Evolutionary conservation across 768 basidiomycete species (phyloP), one percentile per base, ranked within the genome.

Genomic region (Boletus patriciae): DNA sequence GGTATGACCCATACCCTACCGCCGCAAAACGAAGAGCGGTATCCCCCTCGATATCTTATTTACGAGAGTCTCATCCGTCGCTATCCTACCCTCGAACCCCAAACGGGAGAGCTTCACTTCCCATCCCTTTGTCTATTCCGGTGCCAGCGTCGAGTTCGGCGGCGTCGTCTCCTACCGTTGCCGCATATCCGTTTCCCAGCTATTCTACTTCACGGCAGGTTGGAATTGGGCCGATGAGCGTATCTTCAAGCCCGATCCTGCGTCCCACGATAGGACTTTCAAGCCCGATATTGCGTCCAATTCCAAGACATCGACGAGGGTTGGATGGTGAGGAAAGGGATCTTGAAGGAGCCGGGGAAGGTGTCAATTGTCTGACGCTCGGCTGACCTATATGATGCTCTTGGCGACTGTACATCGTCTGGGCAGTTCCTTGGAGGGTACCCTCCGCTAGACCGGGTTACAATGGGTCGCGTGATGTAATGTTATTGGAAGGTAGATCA

Each of bases 1-100:
- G 90, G 11, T 92, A 88, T 68, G 90, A 92, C 68, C 90, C 90
- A 47, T 92, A 92, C 72, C 86, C 87, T 33, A 84, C 81, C 43
- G 77, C 86, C 18, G 83, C 86, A 19, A 92, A 92, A 72, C 83
- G 90, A 41, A 84, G 90, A 40, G 90, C 90, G 12, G 90, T 92
- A 23, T 92, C 90, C 13, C 90, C 90, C 8, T 91, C 90, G 6
- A 70, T 91, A 57, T 82, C 84, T 12, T 80, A 82, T 67, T 76
- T 90, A 19, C 81, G 88, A 46, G 87, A 87, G 51, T 77, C 77
- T 21, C 84, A 84, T 67, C 68, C 79, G 4, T 75, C 76, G 5
- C 68, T 80, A 19, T 81, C 84, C 3, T 72, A 72, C 45, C 72
- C 71, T 46, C 71, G 71, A 29, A 81, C 80, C 27, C 83, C 83